Base-by-base conservation (phyloP, 192 early-diverging fungal genomes). In the Backusella macrospora region DNA sequence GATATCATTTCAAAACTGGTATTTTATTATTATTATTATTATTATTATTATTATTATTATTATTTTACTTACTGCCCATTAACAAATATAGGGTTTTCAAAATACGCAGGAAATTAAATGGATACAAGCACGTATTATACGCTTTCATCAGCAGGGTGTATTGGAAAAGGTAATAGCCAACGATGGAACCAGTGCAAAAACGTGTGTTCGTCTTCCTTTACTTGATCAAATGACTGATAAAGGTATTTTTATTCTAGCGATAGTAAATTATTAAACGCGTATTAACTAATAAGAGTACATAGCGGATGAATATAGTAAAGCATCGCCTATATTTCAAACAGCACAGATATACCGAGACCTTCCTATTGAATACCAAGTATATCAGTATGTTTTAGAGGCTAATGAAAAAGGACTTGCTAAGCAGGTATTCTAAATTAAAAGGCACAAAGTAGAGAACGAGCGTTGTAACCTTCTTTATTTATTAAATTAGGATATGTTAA, bases 331-430 rank as follows among this genome's bases (percentile, higher is more conserved):
- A 47, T 16, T 16, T 47, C 63, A 38, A 6, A n/a, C n/a, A 1
- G 37, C 38, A 5, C 12, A 39, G 26, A 38, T n/a, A 7, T 65
- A 23, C 9, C 26, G 63, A 65, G 63, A 65, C 15, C 63, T 65
- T 38, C 63, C 63, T n/a, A 39, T 65, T 39, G 63, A 65, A n/a
- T 65, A 65, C 15, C 63, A 65, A 37, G 38, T 65, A 65, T 65
- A 65, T 26, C 63, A 65, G 34, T 65, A 34, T n/a, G 34, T 65
- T 34, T 16, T 1, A 15, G 16, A 39, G 7, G 14, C 63, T 6
- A n/a, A 39, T 38, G 63, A 39, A 16, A 65, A 65, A n/a, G 63
- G 63, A 18, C 34, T 39, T 65, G 38, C 23, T 38, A 34, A 39
- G 16, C 34, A 38, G 63, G 63, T 65, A 65, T 18, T 4, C 6